Base-by-base conservation (phyloP, 768 basidiomycete species). In the Royoungia palumana region DNA sequence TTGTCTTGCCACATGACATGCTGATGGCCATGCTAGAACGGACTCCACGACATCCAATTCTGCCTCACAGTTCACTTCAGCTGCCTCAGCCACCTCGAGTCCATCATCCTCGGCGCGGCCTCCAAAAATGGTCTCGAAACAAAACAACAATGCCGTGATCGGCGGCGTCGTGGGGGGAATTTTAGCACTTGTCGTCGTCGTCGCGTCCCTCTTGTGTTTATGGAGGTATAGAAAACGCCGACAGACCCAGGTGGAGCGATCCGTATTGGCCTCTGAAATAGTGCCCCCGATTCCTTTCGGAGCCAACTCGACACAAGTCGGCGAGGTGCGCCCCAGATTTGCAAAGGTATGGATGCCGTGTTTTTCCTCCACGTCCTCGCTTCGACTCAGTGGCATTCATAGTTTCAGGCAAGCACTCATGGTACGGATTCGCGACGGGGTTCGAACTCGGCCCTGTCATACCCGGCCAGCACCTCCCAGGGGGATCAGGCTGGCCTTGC, bases 141-240 rank as follows among this genome's bases (percentile, higher is more conserved):
- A 3, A 32, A 36, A 35, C n/a, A 25, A 30, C 8, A 41, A 47
- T 0, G 45, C 36, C 17, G 46, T 56, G 16, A 35, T 46, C 4
- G 54, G 58, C 20, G 54, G 32, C 16, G 11, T n/a, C 13, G 35
- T 51, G 2, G 51, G 49, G 3, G 55, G 42, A 0, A 10, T 30
- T 14, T 17, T 25, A 12, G 35, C 41, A 1, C 11, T 56, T 5
- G 36, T 5, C 8, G 6, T 58, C 7, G 30, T 30, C 17, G 6
- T 12, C 27, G 34, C 6, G 11, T 37, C 19, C n/a, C 6, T 59
- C 1, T 9, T 59, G 0, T 59, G 24, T 27, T 50, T 25, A 39
- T 16, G 46, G 46, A 42, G 35, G 20, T 1, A 28, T 16, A 51
- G 35, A 24, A 44, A 30, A 28, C 38, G 35, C 4, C 19, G 19